A percentile compares a stretch with the other conserved stretches of the same genome.
Conservation (phyloP, 495 filamentous ascomycete genomes). For the Rostrohypoxylon terebratum region DNA sequence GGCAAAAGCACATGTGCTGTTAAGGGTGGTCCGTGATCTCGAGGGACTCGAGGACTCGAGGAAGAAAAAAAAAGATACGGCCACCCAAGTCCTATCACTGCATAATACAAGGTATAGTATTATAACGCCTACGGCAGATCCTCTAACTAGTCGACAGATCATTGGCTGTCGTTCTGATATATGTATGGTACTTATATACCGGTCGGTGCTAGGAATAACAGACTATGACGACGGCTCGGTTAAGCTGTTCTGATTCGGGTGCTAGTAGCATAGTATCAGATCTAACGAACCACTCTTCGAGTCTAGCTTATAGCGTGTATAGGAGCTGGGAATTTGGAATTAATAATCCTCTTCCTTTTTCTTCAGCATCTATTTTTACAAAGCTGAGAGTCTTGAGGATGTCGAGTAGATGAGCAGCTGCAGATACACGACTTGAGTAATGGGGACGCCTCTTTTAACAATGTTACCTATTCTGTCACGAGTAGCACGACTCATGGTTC, state of each 20-base stretch:
- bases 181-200: constrained; percentile 15
- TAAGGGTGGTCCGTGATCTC: constrained; percentile 24
- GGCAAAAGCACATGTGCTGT: constrained; percentile 29
- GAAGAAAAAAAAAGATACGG: constrained; percentile 3
- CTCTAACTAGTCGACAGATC: constrained; percentile 3
- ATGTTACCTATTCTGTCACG: constrained; percentile 29
- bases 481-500: constrained; percentile 38
- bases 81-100: constrained; percentile 11
- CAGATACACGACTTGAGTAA: constrained; percentile 10
- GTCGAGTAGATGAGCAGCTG: neutral
- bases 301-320: neutral
- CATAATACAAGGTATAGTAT: neutral
- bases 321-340: constrained; percentile 4
- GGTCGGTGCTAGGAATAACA: constrained; percentile 10
- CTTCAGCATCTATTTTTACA: constrained; percentile 2
- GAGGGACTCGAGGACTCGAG: too few relatives aligned
- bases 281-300: constrained; percentile 12
- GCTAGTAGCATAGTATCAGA: constrained; percentile 5
- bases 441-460: constrained; percentile 11
- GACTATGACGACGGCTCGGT: neutral
- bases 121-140: constrained; percentile 5
- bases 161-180: constrained; percentile 15
- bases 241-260: neutral
- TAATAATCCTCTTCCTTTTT: neutral
- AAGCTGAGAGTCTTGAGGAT: neutral